Percentiles rank a stretch among this genome's conserved stretches.
Evolutionary conservation across 768 basidiomycete genomes (phyloP).

Genomic region (Daedalea quercina): DNA sequence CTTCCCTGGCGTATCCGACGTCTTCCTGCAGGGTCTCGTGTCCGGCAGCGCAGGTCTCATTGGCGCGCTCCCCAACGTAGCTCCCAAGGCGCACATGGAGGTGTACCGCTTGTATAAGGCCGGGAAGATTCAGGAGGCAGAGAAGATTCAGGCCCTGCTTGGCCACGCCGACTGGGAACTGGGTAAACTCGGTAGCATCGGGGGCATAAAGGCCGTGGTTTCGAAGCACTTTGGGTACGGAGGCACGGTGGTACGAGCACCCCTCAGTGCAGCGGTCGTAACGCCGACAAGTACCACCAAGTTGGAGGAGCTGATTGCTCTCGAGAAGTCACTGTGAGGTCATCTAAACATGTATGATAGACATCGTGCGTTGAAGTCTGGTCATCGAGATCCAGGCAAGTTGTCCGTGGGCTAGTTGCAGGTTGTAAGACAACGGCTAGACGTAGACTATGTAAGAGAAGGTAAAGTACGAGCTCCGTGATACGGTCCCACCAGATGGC

Average conservation of each 20-base stretch:
- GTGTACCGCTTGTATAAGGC: slow-evolving; percentile 44
- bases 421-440: too few species aligned
- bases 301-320: slow-evolving; percentile 23
- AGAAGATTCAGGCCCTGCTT: slow-evolving; percentile 51
- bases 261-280: slow-evolving; percentile 16
- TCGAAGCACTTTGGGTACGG: slow-evolving; percentile 62
- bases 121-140: slow-evolving; percentile 52
- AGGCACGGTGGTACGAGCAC: slow-evolving; percentile 24
- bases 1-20: slow-evolving; percentile 71
- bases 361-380: too few species aligned
- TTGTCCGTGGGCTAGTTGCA: too few species aligned
- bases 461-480: too few species aligned
- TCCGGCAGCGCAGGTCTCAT: slow-evolving; percentile 38
- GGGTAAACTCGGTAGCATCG: slow-evolving; percentile 58
- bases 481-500: too few species aligned
- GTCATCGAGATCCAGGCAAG: too few species aligned
- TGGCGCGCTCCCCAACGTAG: slow-evolving; percentile 31
- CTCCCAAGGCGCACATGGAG: slow-evolving; percentile 48
- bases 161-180: slow-evolving; percentile 64
- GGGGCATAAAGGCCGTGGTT: slow-evolving; percentile 61
- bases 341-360: too few species aligned
- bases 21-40: slow-evolving; percentile 42
- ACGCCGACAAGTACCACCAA: slow-evolving; percentile 13
- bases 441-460: too few species aligned
- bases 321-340: slow-evolving; percentile 22